Base-by-base conservation (phyloP, 805 yeast genomes). In the Kodamaea fukazawae region DNA sequence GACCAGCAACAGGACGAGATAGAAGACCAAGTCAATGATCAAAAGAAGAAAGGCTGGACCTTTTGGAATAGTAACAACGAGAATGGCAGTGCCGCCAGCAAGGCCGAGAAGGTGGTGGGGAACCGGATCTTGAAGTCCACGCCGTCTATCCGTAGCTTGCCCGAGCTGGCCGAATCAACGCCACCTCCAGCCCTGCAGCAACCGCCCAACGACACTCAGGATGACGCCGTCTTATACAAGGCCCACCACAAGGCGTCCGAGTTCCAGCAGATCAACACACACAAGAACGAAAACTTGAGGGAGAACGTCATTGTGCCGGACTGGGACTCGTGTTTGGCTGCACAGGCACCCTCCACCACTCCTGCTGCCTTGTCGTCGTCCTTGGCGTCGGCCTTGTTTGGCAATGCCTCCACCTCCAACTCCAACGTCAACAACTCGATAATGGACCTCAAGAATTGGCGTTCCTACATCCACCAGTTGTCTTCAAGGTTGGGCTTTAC, bases 171-270 rank as follows among this genome's bases (percentile, higher is more conserved):
- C 4, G 50, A 46, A 14, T 44, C 18, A 8, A 18, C 31, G 12
- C 29, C 40, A 7, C 44, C 39, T n/a, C 28, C 38, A 6, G 43
- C 40, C 15, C 18, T 22, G 5, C 41, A 37, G n/a, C n/a, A n/a
- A n/a, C n/a, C n/a, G n/a, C 17, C 20, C 14, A 39, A 35, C 12
- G 32, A 42, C 30, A 36, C 23, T 18, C 42, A 34, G 7, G 72
- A 67, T 36, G 75, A 69, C 45, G 75, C 75, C 0, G 73, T 69
- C 3, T 56, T 69, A 41, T 69, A 68, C 49, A 67, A 67, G 43
- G 69, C 73, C 4, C 75, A 69, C 41, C 59, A 61, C 36, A 59
- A 65, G 36, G 56, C 72, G 5, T 50, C 57, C 23, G 67, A 69
- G 41, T 69, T 69, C 53, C 58, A 53, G 41, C 59, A 66, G 42